Percentiles rank a stretch among this genome's conserved stretches.
Conservation (phyloP, 2,329 filamentous ascomycete species). For the Thyridium curvatum region DNA sequence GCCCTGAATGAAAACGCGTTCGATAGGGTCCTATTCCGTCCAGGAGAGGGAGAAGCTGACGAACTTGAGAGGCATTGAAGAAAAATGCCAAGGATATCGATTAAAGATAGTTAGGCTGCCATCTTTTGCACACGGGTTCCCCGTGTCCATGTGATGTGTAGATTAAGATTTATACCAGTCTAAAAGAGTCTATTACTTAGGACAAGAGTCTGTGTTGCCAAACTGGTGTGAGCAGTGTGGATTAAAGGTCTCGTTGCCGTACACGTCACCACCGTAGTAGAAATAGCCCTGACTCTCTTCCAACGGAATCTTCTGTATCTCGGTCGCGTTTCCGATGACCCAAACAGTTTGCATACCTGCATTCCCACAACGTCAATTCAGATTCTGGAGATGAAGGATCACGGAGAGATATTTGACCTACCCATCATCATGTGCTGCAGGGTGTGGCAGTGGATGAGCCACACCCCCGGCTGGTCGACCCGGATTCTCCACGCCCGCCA, state of each 20-base stretch:
- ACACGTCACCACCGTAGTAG: slow-evolving; percentile 35
- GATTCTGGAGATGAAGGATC: slow-evolving; percentile 3
- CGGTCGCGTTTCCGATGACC: slow-evolving; percentile 29
- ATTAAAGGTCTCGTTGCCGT: slow-evolving; percentile 26
- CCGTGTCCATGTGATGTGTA: too few species aligned
- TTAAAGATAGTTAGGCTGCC: too few species aligned
- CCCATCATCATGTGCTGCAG: slow-evolving; percentile 54
- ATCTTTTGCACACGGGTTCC: too few species aligned
- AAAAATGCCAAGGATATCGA: too few species aligned
- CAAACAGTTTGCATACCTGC: slow-evolving; percentile 34
- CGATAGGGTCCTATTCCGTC: too few species aligned
- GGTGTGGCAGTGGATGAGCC: slow-evolving; percentile 58
- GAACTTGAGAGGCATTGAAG: too few species aligned
- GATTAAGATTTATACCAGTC: too few species aligned
- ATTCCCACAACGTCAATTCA: slow-evolving; percentile 14
- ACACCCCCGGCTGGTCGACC: slow-evolving; percentile 46
- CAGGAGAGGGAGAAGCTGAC: too few species aligned
- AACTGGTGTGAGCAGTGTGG: too few species aligned
- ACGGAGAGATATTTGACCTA: slow-evolving; percentile 15
- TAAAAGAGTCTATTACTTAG: too few species aligned
- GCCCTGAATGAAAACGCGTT: too few species aligned
- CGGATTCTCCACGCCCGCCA: slow-evolving; percentile 56
- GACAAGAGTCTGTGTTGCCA: too few species aligned
- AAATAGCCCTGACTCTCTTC: slow-evolving; percentile 33
- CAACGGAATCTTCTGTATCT: slow-evolving; percentile 26